These are phyloP conservation scores for Nicotiana benthamiana DNA, from an alignment of 257 asterid species.

Conservation along the genomic window DNA sequence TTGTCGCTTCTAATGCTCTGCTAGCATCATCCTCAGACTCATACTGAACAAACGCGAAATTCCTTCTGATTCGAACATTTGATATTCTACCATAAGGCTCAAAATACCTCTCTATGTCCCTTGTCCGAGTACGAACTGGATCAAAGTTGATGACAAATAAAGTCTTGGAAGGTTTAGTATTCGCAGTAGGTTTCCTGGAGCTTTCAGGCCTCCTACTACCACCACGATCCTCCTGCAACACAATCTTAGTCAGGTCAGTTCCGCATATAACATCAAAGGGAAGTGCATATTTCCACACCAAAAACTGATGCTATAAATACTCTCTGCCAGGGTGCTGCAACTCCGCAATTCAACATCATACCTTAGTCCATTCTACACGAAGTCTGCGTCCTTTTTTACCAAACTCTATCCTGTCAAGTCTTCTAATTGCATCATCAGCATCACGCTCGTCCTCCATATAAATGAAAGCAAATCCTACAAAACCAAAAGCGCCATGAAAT, in stretches of 20 bases:
- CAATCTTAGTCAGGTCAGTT: constrained; percentile 12
- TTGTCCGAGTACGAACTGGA: constrained; percentile 68
- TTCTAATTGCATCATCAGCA: constrained; percentile 88
- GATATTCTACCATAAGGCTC: constrained; percentile 66
- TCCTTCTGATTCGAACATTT: constrained; percentile 80
- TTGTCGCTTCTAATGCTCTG: constrained; percentile 65
- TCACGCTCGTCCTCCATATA: constrained; percentile 96
- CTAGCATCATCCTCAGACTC: constrained; percentile 82
- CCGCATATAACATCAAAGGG: neutral
- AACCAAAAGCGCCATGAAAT: constrained; percentile 13
- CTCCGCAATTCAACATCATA: constrained; percentile 12
- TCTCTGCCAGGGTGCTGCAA: neutral
- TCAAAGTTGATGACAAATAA: constrained; percentile 83
- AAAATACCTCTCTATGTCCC: constrained; percentile 77
- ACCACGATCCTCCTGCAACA: constrained; percentile 81
- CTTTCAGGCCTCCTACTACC: constrained; percentile 64
- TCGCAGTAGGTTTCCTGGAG: constrained; percentile 54
- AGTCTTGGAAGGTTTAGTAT: constrained; percentile 72
- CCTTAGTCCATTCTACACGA: constrained; percentile 95
- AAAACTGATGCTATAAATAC: neutral
- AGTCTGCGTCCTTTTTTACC: constrained; percentile 81
- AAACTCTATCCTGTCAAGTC: constrained; percentile 78
- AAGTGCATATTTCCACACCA: neutral
- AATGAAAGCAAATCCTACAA: constrained; percentile 80
- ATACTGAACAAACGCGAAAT: constrained; percentile 77